phyloP scores from a whole-genome alignment of 2,329 filamentous ascomycete species.

The Magnaporthiopsis poae region DNA sequence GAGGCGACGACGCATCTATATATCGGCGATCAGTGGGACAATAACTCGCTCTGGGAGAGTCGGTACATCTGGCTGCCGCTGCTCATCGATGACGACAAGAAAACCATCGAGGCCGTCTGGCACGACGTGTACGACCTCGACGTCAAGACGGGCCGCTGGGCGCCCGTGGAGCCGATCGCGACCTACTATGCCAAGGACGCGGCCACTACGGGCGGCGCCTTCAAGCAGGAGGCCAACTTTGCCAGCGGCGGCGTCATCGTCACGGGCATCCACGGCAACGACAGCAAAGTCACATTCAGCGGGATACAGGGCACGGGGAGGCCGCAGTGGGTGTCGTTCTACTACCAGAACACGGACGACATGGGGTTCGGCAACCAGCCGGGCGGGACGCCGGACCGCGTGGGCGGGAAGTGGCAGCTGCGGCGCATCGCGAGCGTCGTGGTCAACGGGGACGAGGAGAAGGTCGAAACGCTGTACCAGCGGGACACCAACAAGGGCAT shows the following conservation, averaged over 20 bases:
- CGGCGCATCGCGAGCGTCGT: conserved; percentile 51
- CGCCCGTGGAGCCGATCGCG: conserved; percentile 31
- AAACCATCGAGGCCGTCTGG: conserved; percentile 40
- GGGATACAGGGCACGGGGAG: conserved; percentile 38
- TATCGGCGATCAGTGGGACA: conserved; percentile 33
- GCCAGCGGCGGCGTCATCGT: conserved; percentile 35
- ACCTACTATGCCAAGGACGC: conserved; percentile 26
- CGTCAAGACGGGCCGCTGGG: conserved; percentile 39
- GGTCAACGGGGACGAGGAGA: conserved; percentile 44
- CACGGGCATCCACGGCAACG: conserved; percentile 45
- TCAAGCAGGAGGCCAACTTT: conserved; percentile 46
- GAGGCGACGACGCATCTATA: conserved; percentile 42
- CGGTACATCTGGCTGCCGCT: conserved; percentile 49
- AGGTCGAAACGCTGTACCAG: conserved; percentile 40
- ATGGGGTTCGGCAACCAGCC: conserved; percentile 44
- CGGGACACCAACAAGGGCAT: conserved; percentile 49
- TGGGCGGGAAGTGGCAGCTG: conserved; percentile 49
- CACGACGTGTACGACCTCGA: conserved; percentile 47
- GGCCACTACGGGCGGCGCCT: conserved; percentile 31
- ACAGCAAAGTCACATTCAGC: conserved; percentile 42
- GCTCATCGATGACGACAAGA: conserved; percentile 40
- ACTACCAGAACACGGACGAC: conserved; percentile 41
- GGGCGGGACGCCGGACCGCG: conserved; percentile 47
- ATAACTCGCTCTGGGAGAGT: conserved; percentile 46
- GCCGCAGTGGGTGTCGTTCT: conserved; percentile 48